phyloP scores from a whole-genome alignment of 768 basidiomycete species.

The Suillus clintonianus region DNA sequence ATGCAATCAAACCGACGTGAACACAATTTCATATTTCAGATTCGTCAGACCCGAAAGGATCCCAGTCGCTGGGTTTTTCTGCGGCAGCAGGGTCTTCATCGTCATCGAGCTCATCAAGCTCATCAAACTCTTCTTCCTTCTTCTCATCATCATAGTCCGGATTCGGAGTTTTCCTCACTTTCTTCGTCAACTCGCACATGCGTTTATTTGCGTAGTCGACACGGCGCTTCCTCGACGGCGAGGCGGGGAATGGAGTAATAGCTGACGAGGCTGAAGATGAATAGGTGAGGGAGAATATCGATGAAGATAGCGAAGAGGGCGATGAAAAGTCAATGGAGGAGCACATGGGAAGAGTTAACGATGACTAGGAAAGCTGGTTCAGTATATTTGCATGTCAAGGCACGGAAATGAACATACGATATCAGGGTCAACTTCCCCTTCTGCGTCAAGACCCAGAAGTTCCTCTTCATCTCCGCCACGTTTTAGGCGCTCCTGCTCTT shows the following conservation, averaged over 20 bases:
- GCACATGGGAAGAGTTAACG: slow-evolving; percentile 22
- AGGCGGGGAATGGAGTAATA: slow-evolving; percentile 30
- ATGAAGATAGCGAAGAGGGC: neutral
- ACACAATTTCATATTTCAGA: slow-evolving; percentile 15
- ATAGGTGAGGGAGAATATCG: slow-evolving; percentile 12
- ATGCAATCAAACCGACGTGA: neutral
- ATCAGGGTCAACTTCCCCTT: slow-evolving; percentile 29
- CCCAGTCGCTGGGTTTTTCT: slow-evolving; percentile 34
- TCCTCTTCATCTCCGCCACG: slow-evolving; percentile 19
- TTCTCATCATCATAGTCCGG: slow-evolving; percentile 14
- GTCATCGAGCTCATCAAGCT: slow-evolving; percentile 14
- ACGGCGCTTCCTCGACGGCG: slow-evolving; percentile 26
- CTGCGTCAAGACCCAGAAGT: slow-evolving; percentile 22
- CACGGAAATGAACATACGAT: slow-evolving; percentile 17
- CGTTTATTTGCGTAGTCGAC: slow-evolving; percentile 33
- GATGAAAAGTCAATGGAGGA: neutral
- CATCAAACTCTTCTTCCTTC: slow-evolving; percentile 18
- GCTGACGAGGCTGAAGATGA: slow-evolving; percentile 22
- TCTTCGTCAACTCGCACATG: slow-evolving; percentile 28
- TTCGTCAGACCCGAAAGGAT: slow-evolving; percentile 29
- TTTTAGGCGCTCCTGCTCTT: slow-evolving; percentile 25
- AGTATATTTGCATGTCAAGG: neutral
- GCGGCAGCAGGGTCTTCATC: slow-evolving; percentile 24
- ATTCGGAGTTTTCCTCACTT: slow-evolving; percentile 28
- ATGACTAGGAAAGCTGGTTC: slow-evolving; percentile 19